Conservation (phyloP, 441 rosid genomes). For the Sinapis alba region DNA sequence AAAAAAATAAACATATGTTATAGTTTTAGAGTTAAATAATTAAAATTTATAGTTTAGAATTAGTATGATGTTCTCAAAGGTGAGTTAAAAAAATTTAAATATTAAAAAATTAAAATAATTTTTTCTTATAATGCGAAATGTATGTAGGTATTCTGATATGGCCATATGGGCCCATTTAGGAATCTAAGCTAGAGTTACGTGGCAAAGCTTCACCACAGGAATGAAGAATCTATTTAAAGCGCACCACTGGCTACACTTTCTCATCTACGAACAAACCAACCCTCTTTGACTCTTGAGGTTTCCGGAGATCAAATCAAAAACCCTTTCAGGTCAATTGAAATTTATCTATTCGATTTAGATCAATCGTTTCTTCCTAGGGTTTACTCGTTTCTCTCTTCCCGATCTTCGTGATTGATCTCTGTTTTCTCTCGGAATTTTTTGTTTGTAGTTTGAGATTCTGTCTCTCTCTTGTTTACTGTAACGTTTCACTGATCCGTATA, state of each 20-base stretch:
- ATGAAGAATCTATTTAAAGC: constrained; percentile 38
- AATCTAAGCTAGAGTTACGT: constrained; percentile 20
- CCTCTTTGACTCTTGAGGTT: constrained; percentile 22
- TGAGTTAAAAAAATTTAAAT: no score
- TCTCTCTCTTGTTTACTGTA: no score
- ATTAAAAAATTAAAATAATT: no score
- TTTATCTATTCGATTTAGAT: neutral
- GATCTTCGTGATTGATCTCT: constrained; percentile 15
- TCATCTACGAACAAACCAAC: constrained; percentile 21
- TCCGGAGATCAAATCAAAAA: constrained; percentile 33
- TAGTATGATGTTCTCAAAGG: no score
- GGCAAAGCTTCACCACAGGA: constrained; percentile 38
- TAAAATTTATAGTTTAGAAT: no score
- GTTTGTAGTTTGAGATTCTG: no score
- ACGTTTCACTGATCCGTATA: neutral
- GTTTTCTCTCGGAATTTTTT: neutral
- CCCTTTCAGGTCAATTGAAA: constrained; percentile 31
- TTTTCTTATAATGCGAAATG: no score
- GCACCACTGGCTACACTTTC: neutral
- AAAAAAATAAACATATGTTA: no score
- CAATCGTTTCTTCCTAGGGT: neutral
- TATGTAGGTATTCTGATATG: neutral
- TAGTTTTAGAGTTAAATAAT: no score
- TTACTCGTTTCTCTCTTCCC: constrained; percentile 5
- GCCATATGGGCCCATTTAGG: constrained; percentile 3